Evolutionary conservation across 2,329 filamentous ascomycete genomes (phyloP).

Genomic region (Calonectria honghensis): DNA sequence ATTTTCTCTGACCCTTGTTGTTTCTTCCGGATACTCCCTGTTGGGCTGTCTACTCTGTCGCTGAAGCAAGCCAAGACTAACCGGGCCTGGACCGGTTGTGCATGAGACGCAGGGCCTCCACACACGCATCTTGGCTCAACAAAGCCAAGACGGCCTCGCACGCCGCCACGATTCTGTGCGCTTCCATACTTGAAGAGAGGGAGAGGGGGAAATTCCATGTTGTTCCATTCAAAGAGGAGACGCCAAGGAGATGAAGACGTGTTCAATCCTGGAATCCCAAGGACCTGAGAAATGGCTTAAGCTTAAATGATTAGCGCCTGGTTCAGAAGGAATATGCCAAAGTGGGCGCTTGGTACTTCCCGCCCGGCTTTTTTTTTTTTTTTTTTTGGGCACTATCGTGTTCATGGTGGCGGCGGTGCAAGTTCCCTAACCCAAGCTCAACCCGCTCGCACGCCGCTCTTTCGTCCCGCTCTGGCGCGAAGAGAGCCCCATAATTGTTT

Average conservation of each 20-base stretch:
- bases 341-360: background rate
- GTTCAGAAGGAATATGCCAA: constrained; percentile 9
- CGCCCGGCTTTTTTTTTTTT: background rate
- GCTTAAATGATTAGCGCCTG: constrained; percentile 34
- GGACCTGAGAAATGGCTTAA: constrained; percentile 23
- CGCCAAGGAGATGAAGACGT: constrained; percentile 15
- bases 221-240: constrained; percentile 14
- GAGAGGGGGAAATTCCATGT: background rate
- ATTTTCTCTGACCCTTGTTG: background rate
- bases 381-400: background rate
- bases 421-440: constrained; percentile 13
- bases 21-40: background rate
- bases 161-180: constrained; percentile 21
- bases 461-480: constrained; percentile 21
- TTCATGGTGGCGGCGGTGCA: constrained; percentile 4
- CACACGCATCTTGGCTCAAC: constrained; percentile 19
- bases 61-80: constrained; percentile 28
- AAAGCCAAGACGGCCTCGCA: constrained; percentile 24
- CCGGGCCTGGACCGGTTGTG: constrained; percentile 30
- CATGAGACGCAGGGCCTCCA: constrained; percentile 28
- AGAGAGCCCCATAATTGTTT: background rate
- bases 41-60: background rate
- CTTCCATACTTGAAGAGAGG: constrained; percentile 13
- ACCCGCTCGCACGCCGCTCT: background rate
- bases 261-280: constrained; percentile 18